Base-by-base conservation (phyloP, 768 basidiomycete genomes). In the Exsudoporus frostii region DNA sequence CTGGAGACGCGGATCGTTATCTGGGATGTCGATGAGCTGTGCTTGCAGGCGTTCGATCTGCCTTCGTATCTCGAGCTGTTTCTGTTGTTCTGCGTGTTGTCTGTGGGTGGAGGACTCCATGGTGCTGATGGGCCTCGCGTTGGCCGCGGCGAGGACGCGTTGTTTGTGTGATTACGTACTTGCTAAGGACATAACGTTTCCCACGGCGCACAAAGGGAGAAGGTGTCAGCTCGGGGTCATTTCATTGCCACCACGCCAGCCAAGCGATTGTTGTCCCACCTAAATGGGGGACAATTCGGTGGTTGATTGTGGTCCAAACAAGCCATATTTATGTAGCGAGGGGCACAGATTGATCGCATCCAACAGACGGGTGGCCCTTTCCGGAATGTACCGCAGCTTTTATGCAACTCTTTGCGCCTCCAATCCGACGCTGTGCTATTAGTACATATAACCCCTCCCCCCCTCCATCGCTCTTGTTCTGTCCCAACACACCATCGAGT, bases 71-170 rank as follows among this genome's bases (percentile, higher is more conserved):
- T 80, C 76, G 38, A 73, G 74, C 50, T 84, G 81, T 48, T 64
- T 74, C 27, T 62, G 68, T 40, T 64, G 65, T 25, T 77, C 76
- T 10, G 71, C 67, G 37, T 72, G 59, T 2, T 54, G 56, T 57
- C 79, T 75, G 54, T 70, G 72, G 2, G 76, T 73, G 19, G 77
- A 74, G 0, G 86, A 85, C 41, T 85, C 76, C 86, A 88, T 87
- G 30, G 44, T 22, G 36, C 24, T 24, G 45, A 29, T 38, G 47
- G 36, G 39, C 53, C 53, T 45, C 46, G 42, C 49, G 57, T 46
- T 42, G 34, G 49, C 30, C 58, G 57, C 49, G 50, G 51, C 30
- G 52, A 51, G 39, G 58, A 57, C 61, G 67, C 56, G 65, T 55
- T 60, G 54, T 68, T 55, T 67, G 51, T 48, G 48, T 30, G 37